Conservation (phyloP, 192 early-diverging fungal species). For the Coemansia sp. region DNA sequence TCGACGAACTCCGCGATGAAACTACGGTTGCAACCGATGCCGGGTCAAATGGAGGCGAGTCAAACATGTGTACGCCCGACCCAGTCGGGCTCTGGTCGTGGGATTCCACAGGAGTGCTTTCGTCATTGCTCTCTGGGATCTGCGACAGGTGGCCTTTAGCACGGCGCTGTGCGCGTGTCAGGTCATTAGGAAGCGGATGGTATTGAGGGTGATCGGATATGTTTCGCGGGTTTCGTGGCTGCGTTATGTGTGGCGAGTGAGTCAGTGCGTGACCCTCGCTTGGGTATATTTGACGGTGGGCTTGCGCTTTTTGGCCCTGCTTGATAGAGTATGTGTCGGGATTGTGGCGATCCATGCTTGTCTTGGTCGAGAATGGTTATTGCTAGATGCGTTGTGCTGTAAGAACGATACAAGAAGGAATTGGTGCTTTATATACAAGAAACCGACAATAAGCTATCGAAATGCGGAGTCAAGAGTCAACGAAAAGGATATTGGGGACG, state of each 20-base stretch:
- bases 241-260: neutral
- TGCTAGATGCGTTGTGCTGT: neutral
- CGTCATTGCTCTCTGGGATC: neutral
- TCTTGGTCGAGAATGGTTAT: neutral
- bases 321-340: neutral
- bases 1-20: neutral
- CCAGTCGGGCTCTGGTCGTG: neutral
- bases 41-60: conserved; percentile 13
- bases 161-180: conserved; percentile 1
- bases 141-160: neutral
- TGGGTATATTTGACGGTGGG: conserved; percentile 3
- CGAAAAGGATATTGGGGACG: too few species aligned
- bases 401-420: neutral
- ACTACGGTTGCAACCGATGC: conserved; percentile 6
- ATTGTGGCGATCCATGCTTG: neutral
- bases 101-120: neutral
- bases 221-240: neutral
- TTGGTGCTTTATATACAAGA: neutral
- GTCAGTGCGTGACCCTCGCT: neutral
- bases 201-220: conserved; percentile 11
- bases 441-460: too few species aligned
- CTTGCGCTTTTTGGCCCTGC: neutral
- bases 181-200: conserved; percentile 2
- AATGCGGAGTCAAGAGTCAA: too few species aligned
- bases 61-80: neutral